phyloP scores from a whole-genome alignment of 257 asterid species.

The Rauvolfia tetraphylla region DNA sequence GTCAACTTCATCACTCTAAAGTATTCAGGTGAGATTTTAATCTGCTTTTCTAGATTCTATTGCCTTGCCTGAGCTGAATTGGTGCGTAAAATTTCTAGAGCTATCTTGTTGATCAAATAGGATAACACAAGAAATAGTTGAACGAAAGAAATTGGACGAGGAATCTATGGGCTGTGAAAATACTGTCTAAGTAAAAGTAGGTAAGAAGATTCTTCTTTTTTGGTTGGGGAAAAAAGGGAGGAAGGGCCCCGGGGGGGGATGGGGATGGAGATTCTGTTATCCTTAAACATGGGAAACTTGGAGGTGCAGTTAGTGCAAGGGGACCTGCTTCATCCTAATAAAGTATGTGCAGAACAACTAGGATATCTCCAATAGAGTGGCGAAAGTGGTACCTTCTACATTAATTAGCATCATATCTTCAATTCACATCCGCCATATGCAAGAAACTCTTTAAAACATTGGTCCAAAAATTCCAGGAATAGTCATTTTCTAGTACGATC shows the following conservation, averaged over 20 bases:
- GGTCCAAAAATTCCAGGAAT: not conserved
- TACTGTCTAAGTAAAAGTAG: not conserved
- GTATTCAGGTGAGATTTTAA: constrained; percentile 49
- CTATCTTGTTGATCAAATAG: not conserved
- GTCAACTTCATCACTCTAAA: constrained; percentile 59
- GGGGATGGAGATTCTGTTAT: not conserved
- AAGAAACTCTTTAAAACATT: not conserved
- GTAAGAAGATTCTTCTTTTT: not conserved
- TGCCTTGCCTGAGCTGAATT: not conserved
- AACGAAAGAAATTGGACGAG: not conserved
- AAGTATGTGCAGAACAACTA: constrained; percentile 5
- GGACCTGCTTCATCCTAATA: constrained; percentile 10
- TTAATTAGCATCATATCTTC: not conserved
- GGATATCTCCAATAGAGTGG: constrained; percentile 15
- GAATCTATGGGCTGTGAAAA: not conserved
- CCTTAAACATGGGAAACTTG: not conserved
- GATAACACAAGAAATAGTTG: no score
- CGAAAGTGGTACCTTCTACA: constrained; percentile 3
- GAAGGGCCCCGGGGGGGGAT: no score
- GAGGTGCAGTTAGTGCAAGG: not conserved
- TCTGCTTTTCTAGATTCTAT: not conserved
- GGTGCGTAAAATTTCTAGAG: not conserved
- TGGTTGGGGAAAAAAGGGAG: not conserved
- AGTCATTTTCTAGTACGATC: constrained; percentile 14
- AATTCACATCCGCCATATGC: constrained; percentile 6